Base-by-base conservation (phyloP, 768 basidiomycete genomes). In the Tylopilus balloui region DNA sequence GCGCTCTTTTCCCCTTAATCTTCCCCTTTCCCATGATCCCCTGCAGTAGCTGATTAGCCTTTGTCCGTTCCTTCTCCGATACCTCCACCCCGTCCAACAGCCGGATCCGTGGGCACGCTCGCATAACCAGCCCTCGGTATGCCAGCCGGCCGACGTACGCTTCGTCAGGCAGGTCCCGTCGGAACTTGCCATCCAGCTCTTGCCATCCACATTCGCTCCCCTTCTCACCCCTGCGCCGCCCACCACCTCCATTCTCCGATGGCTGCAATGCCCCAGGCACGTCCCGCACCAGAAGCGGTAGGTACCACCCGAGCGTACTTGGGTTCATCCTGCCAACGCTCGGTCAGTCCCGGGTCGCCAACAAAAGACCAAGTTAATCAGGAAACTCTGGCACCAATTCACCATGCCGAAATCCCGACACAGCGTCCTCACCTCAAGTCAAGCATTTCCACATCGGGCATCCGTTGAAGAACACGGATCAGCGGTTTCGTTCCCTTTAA, bases 231-330 rank as follows among this genome's bases (percentile, higher is more conserved):
- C 64, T 61, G 51, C 54, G 39, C 21, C 43, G 47, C 55, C 35
- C 56, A 51, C 34, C 52, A 39, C 37, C 43, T 21, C 58, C 59
- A 55, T 62, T 51, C 52, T 79, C 80, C 19, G 79, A 80, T 27
- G 84, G 81, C 60, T 84, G 81, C 59, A 84, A 65, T 50, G 80
- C 85, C 10, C 81, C 84, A 57, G 80, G 80, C 45, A 79, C 72
- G 58, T 84, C 82, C 56, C 78, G 74, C 50, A 88, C 81, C 44
- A 93, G 76, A 46, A 97, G 70, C 20, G 96, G 92, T 28, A 96
- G 76, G 68, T 99, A 98, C 87, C 92, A 95, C 6, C 90, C 90
- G 11, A 97, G 82, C 17, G 94, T 97, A 57, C 88, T 92, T 46
- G 96, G 94, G 63, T 99, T 99, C 92, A 97, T 96, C 69, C 85